A percentile compares a stretch with the other conserved stretches of the same genome.
Evolutionary conservation across 306 rosid genomes (phyloP).

Genomic region (Dicorynia guianensis): DNA sequence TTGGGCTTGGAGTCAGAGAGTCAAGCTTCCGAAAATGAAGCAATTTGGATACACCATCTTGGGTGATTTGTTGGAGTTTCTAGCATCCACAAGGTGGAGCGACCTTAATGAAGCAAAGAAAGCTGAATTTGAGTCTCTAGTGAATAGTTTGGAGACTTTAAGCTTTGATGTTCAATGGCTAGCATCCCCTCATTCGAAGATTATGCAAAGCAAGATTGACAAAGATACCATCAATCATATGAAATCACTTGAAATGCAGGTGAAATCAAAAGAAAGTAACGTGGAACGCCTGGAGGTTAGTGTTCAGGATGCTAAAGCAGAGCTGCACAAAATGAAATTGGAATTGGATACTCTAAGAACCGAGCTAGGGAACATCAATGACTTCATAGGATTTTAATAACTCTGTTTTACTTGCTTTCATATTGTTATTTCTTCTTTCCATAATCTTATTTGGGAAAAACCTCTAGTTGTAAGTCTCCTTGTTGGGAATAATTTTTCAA

Average conservation of each 20-base stretch:
- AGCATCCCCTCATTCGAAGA: neutral
- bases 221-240: neutral
- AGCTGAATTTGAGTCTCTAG: neutral
- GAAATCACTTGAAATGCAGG: neutral
- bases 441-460: no score
- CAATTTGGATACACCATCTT: conserved; percentile 1
- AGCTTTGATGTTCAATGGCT: neutral
- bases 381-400: neutral
- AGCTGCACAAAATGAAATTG: neutral
- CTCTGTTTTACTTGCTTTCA: no score
- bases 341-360: neutral
- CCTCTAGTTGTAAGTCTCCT: no score
- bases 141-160: neutral
- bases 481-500: no score
- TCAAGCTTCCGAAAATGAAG: neutral
- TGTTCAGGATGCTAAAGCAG: neutral
- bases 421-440: no score
- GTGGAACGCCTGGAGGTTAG: neutral
- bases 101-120: neutral
- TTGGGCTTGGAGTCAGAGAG: neutral
- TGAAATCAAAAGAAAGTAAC: no score
- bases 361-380: neutral
- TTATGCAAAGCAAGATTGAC: neutral
- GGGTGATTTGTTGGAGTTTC: conserved; percentile 1
- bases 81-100: neutral